These are phyloP conservation scores for Termitomyces sp. DNA, from an alignment of 768 basidiomycete species.

Conservation along the genomic window DNA sequence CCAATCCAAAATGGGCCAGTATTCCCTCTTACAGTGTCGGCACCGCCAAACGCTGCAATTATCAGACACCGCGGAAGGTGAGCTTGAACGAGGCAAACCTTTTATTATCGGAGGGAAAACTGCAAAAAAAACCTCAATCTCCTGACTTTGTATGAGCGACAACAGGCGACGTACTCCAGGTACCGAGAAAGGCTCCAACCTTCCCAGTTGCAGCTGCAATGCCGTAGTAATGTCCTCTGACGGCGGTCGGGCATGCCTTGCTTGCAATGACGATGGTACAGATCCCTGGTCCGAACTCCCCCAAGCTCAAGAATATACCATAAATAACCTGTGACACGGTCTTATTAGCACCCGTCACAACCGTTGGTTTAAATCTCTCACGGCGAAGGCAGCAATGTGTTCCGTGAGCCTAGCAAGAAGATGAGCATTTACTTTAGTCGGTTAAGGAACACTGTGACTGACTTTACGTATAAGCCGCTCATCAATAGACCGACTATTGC, in stretches of 20 bases:
- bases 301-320: conserved; percentile 86
- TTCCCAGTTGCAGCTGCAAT: conserved; percentile 83
- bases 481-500: conserved; percentile 83
- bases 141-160: not conserved
- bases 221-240: conserved; percentile 86
- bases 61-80: conserved; percentile 2
- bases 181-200: conserved; percentile 78
- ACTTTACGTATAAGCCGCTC: conserved; percentile 71
- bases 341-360: not conserved
- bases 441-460: conserved; percentile 12
- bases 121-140: conserved; percentile 20
- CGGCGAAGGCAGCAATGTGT: conserved; percentile 72
- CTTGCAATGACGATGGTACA: conserved; percentile 71
- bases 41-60: conserved; percentile 57
- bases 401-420: conserved; percentile 42
- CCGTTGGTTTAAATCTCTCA: conserved; percentile 27
- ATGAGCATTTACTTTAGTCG: not conserved
- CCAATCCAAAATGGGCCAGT: conserved; percentile 88
- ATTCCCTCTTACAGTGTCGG: conserved; percentile 50
- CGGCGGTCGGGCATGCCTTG: conserved; percentile 81
- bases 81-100: conserved; percentile 33
- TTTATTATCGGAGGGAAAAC: conserved; percentile 67
- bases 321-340: conserved; percentile 60
- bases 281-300: conserved; percentile 88
- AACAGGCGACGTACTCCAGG: conserved; percentile 55